A percentile compares a stretch with the other conserved stretches of the same genome.
Conservation (phyloP, 192 early-diverging fungal species). For the Kappamyces sp. region DNA sequence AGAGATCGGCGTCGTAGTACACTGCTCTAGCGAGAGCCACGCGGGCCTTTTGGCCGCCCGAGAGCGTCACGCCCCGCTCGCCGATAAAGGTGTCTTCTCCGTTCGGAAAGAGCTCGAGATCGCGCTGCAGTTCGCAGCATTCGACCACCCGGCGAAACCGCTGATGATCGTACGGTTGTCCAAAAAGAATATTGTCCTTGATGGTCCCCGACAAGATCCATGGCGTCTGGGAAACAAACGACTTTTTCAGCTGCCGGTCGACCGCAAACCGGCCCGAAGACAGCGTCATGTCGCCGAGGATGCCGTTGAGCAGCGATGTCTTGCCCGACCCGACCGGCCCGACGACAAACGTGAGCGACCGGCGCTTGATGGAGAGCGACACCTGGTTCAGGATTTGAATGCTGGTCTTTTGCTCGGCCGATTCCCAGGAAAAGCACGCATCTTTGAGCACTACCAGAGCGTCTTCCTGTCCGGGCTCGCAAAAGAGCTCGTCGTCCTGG, state of each 20-base stretch:
- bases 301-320: constrained; percentile 20
- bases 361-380: not conserved
- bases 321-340: constrained; percentile 22
- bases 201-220: constrained; percentile 44
- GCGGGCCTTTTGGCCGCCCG: constrained; percentile 44
- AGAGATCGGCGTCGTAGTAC: constrained; percentile 33
- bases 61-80: constrained; percentile 42
- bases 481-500: not conserved
- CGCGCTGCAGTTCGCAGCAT: constrained; percentile 40
- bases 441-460: not conserved
- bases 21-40: constrained; percentile 40
- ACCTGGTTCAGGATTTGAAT: constrained; percentile 10
- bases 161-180: constrained; percentile 22
- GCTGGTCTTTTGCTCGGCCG: constrained; percentile 5
- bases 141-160: constrained; percentile 32
- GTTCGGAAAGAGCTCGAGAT: constrained; percentile 28
- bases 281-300: constrained; percentile 22
- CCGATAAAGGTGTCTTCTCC: constrained; percentile 37
- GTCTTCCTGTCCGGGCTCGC: no score
- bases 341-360: constrained; percentile 14
- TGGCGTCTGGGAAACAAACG: constrained; percentile 36
- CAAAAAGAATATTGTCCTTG: constrained; percentile 47
- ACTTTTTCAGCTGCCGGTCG: constrained; percentile 21
- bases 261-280: constrained; percentile 19
- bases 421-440: constrained; percentile 25